Base-by-base conservation (phyloP, 441 rosid species). In the Pelargonium cotyledonis region DNA sequence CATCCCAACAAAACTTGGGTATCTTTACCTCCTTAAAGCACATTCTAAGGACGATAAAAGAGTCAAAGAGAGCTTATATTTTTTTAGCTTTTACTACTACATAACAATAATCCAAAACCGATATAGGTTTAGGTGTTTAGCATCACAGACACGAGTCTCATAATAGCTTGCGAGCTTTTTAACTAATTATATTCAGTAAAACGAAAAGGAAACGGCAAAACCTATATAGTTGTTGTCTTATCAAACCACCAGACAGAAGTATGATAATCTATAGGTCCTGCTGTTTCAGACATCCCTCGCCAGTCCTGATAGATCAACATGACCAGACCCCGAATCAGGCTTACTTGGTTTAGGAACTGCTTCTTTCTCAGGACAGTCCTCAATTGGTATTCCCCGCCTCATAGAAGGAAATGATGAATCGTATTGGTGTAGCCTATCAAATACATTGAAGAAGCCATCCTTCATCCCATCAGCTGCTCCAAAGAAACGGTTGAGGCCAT, bases 381-480 rank as follows among this genome's bases (percentile, higher is more conserved):
- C 86, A 9, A 85, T 65, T 43, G 91, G 88, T 44, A 81, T 68
- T 60, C 85, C 88, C 65, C 65, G 81, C 77, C 82, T 76, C 41
- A 19, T 66, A 15, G 81, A 69, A 7, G 75, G 79, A 4, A 81
- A 72, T 14, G 79, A 70, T 16, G 89, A 69, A 66, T 75, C 73
- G 44, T 73, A 66, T 43, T 72, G 46, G 12, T 43, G 62, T 12
- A 66, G 29, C 40, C 77, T 80, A 14, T 73, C 86, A 23, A 89
- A 82, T 26, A 74, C 63, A 72, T 84, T 85, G 16, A 89, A 86
- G 21, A 89, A 65, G 70, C 83, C 73, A 70, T 76, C 88, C 73
- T 35, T 82, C 91, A 88, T 85, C 73, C 83, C 90, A 62, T 89
- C 91, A 1, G 92, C 92, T 3, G 87, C 89, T 49, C 79, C 84